Conservation (phyloP, 148 eudicot genomes). For the Rhododendron simsii region DNA sequence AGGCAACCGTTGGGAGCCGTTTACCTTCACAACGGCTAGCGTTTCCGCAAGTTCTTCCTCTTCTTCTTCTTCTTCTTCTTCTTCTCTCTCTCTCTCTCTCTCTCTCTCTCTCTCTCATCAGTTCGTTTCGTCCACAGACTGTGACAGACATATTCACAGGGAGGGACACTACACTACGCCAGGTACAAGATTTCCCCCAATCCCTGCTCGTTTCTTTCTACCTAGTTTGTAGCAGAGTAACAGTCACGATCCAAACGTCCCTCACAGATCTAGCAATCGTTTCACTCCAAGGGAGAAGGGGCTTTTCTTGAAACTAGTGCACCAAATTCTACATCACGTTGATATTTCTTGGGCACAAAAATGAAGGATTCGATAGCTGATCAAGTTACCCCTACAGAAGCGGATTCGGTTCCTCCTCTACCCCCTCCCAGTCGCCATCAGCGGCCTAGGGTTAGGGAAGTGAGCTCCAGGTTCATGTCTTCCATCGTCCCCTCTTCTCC, state of each 20-base stretch:
- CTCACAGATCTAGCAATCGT: neutral
- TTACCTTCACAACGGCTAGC: constrained; percentile 1
- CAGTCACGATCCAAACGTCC: neutral
- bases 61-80: neutral
- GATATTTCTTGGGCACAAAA: neutral
- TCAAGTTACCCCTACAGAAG: neutral
- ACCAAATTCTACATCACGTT: neutral
- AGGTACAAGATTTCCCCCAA: neutral
- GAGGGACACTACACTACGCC: neutral
- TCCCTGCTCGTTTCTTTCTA: neutral
- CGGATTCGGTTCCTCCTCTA: constrained; percentile 8
- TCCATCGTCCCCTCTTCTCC: constrained; percentile 37
- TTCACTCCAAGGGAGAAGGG: neutral
- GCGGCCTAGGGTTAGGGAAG: constrained; percentile 75
- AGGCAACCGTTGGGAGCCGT: constrained; percentile 1
- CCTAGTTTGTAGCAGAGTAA: neutral
- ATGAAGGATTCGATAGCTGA: neutral
- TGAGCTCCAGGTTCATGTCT: constrained; percentile 83
- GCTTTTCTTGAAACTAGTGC: neutral
- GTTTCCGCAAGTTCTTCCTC: neutral
- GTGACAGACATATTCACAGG: neutral
- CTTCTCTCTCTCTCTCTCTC: neutral
- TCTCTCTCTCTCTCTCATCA: neutral
- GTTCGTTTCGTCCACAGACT: neutral
- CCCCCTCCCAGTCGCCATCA: constrained; percentile 55